Evolutionary conservation across 495 filamentous ascomycete species (phyloP).

Genomic region (Parmelia sp.): DNA sequence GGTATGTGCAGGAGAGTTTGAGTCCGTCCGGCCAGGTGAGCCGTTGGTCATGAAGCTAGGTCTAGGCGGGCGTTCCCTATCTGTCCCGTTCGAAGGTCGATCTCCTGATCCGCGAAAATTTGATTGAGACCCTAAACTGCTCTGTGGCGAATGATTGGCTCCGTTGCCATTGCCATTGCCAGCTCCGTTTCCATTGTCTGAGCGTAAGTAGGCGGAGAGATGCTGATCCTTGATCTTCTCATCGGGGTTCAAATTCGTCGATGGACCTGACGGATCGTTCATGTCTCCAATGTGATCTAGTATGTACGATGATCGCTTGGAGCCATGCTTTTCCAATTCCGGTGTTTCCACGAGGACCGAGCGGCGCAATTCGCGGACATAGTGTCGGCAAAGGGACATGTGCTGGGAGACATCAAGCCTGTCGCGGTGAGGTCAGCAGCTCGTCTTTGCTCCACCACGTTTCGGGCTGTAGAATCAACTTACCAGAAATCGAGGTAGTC

Average conservation of each 20-base stretch:
- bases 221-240: conserved; percentile 70
- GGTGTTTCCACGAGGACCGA: conserved; percentile 91
- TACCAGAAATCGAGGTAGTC: conserved; percentile 99
- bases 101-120: conserved; percentile 26
- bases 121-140: conserved; percentile 53
- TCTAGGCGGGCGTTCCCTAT: conserved; percentile 51
- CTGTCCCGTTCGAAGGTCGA: conserved; percentile 35
- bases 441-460: neutral
- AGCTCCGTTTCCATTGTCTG: conserved; percentile 44
- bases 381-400: conserved; percentile 96
- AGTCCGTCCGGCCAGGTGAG: conserved; percentile 44
- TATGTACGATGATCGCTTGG: conserved; percentile 74
- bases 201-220: conserved; percentile 81
- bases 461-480: conserved; percentile 17
- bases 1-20: conserved; percentile 74
- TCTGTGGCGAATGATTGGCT: conserved; percentile 57
- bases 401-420: conserved; percentile 99
- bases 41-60: conserved; percentile 60
- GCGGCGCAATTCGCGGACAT: conserved; percentile 88
- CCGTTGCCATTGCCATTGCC: conserved; percentile 5
- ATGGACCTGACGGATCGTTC: conserved; percentile 52
- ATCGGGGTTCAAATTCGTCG: conserved; percentile 43
- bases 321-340: conserved; percentile 73
- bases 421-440: conserved; percentile 6
- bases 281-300: conserved; percentile 67